These are phyloP conservation scores for Solanum paucissectum DNA, from an alignment of 257 asterid species.

Conservation along the genomic window DNA sequence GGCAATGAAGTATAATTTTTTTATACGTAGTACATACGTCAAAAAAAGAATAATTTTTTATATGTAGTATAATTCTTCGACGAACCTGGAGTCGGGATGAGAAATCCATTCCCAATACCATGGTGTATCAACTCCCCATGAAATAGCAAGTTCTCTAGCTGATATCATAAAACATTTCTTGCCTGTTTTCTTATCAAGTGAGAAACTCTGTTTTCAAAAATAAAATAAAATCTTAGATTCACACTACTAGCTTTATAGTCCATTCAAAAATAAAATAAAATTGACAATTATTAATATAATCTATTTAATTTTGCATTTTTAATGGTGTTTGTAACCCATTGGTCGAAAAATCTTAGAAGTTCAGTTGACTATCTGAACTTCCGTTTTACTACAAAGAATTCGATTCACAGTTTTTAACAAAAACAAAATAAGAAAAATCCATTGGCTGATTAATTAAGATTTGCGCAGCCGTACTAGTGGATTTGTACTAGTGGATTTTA, in stretches of 20 bases:
- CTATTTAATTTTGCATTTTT: not conserved
- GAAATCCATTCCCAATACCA: not conserved
- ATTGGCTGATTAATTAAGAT: not conserved
- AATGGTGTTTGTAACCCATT: not conserved
- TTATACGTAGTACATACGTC: not conserved
- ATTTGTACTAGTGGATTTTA: not conserved
- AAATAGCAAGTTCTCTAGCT: not conserved
- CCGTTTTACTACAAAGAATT: rapidly evolving
- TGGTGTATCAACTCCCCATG: not conserved
- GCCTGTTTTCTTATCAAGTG: not conserved
- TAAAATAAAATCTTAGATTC: not conserved
- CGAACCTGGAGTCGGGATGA: not conserved
- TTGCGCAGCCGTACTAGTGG: not conserved
- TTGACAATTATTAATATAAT: rapidly evolving
- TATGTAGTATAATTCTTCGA: not conserved
- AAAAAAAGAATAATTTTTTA: not conserved
- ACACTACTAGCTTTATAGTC: not conserved
- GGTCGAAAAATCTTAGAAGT: not conserved
- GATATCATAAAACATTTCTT: slow-evolving; percentile 1
- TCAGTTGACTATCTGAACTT: not conserved
- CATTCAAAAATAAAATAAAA: not conserved
- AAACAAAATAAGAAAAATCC: not conserved
- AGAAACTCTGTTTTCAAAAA: not conserved
- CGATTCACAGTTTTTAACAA: not conserved
- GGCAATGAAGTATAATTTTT: not conserved